These are phyloP conservation scores for Candida alai DNA, from an alignment of 805 yeast species.

Conservation along the genomic window DNA sequence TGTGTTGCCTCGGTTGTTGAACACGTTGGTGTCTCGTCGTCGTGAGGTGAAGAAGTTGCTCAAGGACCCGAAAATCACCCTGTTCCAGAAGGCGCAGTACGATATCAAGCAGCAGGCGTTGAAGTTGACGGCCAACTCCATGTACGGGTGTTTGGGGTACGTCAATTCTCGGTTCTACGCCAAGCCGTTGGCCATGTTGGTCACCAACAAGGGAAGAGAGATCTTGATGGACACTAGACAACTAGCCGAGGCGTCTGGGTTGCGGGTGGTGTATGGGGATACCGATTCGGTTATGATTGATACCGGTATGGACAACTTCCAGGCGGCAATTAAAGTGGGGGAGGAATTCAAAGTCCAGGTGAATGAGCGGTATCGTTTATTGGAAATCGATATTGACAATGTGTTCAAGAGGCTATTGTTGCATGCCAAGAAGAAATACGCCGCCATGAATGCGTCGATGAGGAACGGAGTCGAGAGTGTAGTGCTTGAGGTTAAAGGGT, in stretches of 20 bases:
- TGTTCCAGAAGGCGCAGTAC: slow-evolving; percentile 71
- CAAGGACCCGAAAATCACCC: slow-evolving; percentile 65
- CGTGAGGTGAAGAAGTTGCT: slow-evolving; percentile 84
- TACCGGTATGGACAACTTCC: slow-evolving; percentile 66
- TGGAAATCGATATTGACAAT: slow-evolving; percentile 95
- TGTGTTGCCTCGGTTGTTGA: slow-evolving; percentile 79
- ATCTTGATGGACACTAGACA: slow-evolving; percentile 89
- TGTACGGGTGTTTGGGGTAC: slow-evolving; percentile 98
- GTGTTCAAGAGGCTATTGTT: slow-evolving; percentile 79
- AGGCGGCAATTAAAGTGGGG: slow-evolving; percentile 80
- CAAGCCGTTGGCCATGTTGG: slow-evolving; percentile 91
- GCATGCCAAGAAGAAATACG: slow-evolving; percentile 96
- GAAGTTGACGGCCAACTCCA: slow-evolving; percentile 96
- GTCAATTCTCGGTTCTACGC: slow-evolving; percentile 92
- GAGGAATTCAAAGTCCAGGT: slow-evolving; percentile 79
- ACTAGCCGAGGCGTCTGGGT: slow-evolving; percentile 78
- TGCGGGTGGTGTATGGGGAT: slow-evolving; percentile 94
- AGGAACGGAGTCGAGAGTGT: slow-evolving; percentile 51
- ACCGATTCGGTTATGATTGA: slow-evolving; percentile 99
- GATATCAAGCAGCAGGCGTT: slow-evolving; percentile 95
- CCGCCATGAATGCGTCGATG: slow-evolving; percentile 69
- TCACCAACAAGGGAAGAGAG: slow-evolving; percentile 93
- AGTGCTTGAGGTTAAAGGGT: slow-evolving; percentile 84
- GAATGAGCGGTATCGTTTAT: slow-evolving; percentile 78
- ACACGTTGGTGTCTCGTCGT: slow-evolving; percentile 84